These are phyloP conservation scores for Apiospora koreana DNA, from an alignment of 2,329 filamentous ascomycete species.

Conservation along the genomic window DNA sequence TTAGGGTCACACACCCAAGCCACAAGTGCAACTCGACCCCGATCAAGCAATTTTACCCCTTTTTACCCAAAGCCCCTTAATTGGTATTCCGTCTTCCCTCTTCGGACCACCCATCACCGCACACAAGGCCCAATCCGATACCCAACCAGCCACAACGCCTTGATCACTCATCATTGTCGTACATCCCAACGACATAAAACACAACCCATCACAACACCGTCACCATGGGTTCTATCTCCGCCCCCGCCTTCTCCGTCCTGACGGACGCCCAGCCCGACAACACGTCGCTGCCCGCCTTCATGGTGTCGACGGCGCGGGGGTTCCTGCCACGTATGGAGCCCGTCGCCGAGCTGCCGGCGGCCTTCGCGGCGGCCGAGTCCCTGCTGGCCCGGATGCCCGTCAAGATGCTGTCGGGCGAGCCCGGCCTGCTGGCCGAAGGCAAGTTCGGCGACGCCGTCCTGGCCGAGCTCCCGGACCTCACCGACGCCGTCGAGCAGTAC, in stretches of 20 bases:
- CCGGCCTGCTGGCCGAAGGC: slow-evolving; percentile 75
- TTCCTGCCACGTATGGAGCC: slow-evolving; percentile 72
- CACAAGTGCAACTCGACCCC: background rate
- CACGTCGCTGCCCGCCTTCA: slow-evolving; percentile 69
- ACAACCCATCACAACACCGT: background rate
- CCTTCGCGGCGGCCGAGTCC: slow-evolving; percentile 72
- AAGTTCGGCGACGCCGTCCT: slow-evolving; percentile 75
- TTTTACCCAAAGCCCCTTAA: background rate
- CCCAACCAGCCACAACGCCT: background rate
- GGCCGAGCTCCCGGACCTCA: slow-evolving; percentile 75
- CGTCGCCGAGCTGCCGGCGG: slow-evolving; percentile 64
- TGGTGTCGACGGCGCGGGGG: slow-evolving; percentile 74
- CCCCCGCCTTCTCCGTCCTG: slow-evolving; percentile 57
- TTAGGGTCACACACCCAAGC: background rate
- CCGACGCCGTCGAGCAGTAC: slow-evolving; percentile 70
- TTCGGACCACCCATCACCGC: background rate
- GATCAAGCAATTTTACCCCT: background rate
- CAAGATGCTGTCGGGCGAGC: slow-evolving; percentile 68
- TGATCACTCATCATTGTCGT: background rate
- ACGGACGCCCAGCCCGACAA: slow-evolving; percentile 64
- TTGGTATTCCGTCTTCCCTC: slow-evolving; percentile 38
- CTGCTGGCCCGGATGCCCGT: slow-evolving; percentile 56
- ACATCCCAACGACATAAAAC: background rate
- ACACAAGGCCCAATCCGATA: background rate
- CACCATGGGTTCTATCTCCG: background rate